Percentiles rank a stretch among this genome's conserved stretches.
These are phyloP conservation scores for Dothiorella sarmentorum DNA, from an alignment of 2,329 filamentous ascomycete genomes.

Conservation along the genomic window DNA sequence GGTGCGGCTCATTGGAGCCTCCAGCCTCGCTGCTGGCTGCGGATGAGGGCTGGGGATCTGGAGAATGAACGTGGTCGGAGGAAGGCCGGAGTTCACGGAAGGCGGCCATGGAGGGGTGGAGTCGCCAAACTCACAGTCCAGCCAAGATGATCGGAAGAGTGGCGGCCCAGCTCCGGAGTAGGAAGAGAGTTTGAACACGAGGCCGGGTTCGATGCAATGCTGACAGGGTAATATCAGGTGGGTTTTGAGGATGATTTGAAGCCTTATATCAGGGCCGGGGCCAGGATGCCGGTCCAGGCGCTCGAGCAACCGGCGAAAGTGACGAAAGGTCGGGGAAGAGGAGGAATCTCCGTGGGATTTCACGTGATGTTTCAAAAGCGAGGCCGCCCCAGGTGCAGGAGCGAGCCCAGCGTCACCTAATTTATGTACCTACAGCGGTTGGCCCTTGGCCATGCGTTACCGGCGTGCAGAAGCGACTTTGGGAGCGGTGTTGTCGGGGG, in stretches of 20 bases:
- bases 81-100: conserved; percentile 23
- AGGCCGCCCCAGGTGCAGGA: neutral
- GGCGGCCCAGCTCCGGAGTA: neutral
- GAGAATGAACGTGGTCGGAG: conserved; percentile 9
- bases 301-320: conserved; percentile 10
- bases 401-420: neutral
- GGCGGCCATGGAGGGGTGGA: conserved; percentile 18
- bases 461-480: neutral
- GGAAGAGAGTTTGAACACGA: neutral
- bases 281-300: neutral
- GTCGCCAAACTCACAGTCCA: neutral
- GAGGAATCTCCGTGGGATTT: conserved; percentile 9
- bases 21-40: conserved; percentile 14
- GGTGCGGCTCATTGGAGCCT: neutral
- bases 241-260: neutral
- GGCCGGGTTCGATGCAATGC: neutral
- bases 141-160: neutral
- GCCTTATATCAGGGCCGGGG: conserved; percentile 10
- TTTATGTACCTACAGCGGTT: neutral
- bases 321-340: conserved; percentile 17
- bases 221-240: neutral
- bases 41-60: conserved; percentile 4
- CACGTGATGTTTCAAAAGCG: conserved; percentile 6
- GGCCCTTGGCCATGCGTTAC: neutral
- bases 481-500: neutral